A percentile compares a stretch with the other conserved stretches of the same genome.
Evolutionary conservation across 176 grass and related monocot species (phyloP).

Genomic region (Areca catechu): DNA sequence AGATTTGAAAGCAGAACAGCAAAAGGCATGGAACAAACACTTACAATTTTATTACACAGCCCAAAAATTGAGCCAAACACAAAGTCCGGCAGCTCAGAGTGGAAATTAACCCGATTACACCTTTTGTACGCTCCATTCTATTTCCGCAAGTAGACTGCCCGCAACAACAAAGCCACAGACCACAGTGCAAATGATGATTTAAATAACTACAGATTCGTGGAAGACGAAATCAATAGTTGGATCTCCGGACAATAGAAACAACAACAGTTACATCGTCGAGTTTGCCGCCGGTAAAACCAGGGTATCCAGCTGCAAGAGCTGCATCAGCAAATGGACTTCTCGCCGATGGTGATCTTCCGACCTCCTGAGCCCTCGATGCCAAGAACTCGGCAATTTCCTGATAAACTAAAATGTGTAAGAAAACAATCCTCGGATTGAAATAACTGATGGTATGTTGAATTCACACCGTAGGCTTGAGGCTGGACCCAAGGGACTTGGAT

Average conservation of each 20-base stretch:
- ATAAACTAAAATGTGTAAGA: conserved; percentile 8
- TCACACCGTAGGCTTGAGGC: conserved; percentile 50
- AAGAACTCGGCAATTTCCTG: conserved; percentile 71
- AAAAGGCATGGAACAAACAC: too few relatives aligned
- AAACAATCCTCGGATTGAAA: neutral
- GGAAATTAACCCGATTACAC: too few relatives aligned
- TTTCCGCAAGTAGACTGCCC: too few relatives aligned
- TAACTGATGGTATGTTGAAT: neutral
- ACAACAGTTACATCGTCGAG: conserved; percentile 82
- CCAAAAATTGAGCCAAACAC: too few relatives aligned
- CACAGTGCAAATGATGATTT: too few relatives aligned
- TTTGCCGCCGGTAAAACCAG: conserved; percentile 77
- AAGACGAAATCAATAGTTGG: neutral
- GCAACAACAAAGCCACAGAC: too few relatives aligned
- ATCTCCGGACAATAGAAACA: conserved; percentile 74
- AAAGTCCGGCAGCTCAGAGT: too few relatives aligned
- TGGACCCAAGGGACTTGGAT: conserved; percentile 53
- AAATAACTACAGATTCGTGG: too few relatives aligned
- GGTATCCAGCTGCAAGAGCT: conserved; percentile 53
- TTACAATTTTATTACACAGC: too few relatives aligned
- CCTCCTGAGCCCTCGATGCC: conserved; percentile 50
- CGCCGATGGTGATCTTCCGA: conserved; percentile 35
- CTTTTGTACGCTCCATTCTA: too few relatives aligned
- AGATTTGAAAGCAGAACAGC: too few relatives aligned
- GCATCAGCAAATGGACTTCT: conserved; percentile 79